Evolutionary conservation across 2,329 filamentous ascomycete species (phyloP).

Genomic region (Dichotomopilus funicola): DNA sequence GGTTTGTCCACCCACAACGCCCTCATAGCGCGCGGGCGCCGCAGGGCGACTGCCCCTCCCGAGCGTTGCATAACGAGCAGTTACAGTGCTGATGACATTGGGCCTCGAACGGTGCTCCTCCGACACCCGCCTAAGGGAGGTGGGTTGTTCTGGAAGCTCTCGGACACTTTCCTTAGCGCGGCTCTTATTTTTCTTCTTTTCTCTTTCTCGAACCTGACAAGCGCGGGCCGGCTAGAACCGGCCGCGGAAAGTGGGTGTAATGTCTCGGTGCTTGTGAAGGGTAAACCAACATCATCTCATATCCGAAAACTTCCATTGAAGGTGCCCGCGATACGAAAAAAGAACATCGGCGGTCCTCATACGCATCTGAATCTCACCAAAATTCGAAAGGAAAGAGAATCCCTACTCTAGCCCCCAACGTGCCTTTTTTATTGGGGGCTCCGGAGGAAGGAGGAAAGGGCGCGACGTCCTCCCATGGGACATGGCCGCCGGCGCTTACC

Average conservation of each 20-base stretch:
- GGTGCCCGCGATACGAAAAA: too few relatives aligned
- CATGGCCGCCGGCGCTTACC: constrained; percentile 11
- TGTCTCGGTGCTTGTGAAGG: too few relatives aligned
- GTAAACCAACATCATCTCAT: too few relatives aligned
- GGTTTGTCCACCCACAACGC: constrained; percentile 5
- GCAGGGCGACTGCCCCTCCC: not conserved
- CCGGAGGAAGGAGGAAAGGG: not conserved
- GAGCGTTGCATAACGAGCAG: not conserved
- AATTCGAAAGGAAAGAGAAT: too few relatives aligned
- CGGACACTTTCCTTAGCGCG: not conserved
- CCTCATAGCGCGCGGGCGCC: not conserved
- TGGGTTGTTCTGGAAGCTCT: constrained; percentile 20
- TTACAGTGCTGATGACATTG: not conserved
- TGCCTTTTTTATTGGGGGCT: too few relatives aligned
- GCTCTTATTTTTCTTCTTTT: constrained; percentile 1
- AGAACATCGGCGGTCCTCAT: too few relatives aligned
- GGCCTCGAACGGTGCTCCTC: too few relatives aligned
- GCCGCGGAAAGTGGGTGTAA: not conserved
- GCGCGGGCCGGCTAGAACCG: constrained; percentile 1
- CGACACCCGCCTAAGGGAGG: too few relatives aligned
- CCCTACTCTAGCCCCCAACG: too few relatives aligned
- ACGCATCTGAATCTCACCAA: too few relatives aligned
- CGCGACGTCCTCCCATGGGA: not conserved
- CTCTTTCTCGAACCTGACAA: not conserved
- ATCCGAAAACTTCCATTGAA: too few relatives aligned